Percentiles rank a stretch among this genome's conserved stretches.
Conservation (phyloP, 108 stramenopile species). For the Nannochloropsis gaditana region DNA sequence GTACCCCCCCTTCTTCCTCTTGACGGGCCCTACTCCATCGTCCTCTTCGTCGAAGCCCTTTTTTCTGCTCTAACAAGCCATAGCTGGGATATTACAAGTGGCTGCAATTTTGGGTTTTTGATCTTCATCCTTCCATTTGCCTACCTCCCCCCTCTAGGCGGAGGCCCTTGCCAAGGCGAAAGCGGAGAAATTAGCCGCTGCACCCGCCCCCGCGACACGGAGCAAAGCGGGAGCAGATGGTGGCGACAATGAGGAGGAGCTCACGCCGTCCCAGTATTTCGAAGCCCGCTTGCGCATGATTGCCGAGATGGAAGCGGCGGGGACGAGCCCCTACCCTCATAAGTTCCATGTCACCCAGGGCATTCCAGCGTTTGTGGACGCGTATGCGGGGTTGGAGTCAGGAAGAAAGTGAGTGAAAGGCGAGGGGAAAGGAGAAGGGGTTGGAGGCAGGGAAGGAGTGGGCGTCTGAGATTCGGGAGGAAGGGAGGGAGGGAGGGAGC, state of each 20-base stretch:
- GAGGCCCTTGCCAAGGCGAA: constrained; percentile 50
- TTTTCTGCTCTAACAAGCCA: not conserved
- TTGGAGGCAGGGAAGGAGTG: not conserved
- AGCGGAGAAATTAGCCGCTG: constrained; percentile 56
- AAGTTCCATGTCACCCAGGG: constrained; percentile 86
- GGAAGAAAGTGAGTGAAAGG: constrained; percentile 60
- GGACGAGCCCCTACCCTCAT: constrained; percentile 92
- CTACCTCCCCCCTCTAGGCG: constrained; percentile 18
- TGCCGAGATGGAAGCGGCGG: constrained; percentile 67
- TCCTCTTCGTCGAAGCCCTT: not conserved
- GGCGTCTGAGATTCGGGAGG: not conserved
- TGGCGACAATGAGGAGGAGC: constrained; percentile 71
- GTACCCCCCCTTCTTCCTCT: not conserved
- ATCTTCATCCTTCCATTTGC: not conserved
- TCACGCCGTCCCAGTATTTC: constrained; percentile 88
- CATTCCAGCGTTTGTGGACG: constrained; percentile 75
- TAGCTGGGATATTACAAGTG: not conserved
- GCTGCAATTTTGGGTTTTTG: not conserved
- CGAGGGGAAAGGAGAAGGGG: not conserved
- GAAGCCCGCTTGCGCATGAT: constrained; percentile 76
- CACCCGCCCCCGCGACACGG: constrained; percentile 28
- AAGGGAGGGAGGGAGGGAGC: too few relatives aligned
- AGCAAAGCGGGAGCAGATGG: constrained; percentile 52
- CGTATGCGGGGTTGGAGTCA: constrained; percentile 64
- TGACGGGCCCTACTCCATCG: not conserved